Evolutionary conservation across 768 basidiomycete species (phyloP).

Genomic region (Tricholoma hemisulphureum): DNA sequence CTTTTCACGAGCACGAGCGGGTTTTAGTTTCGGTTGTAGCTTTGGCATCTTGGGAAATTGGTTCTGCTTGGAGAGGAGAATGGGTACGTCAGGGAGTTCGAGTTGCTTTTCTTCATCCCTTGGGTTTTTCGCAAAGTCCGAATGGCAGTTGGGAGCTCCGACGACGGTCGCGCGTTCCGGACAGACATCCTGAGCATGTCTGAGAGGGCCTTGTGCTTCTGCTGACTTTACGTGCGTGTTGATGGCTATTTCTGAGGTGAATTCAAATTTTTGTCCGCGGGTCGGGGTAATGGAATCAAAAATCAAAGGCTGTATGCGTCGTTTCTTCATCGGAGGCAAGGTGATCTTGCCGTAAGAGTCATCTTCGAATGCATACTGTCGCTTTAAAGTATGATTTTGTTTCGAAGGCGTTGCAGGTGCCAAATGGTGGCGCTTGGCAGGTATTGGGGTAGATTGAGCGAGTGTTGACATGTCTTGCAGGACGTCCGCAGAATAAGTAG

Average conservation of each 20-base stretch:
- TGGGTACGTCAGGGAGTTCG: not conserved
- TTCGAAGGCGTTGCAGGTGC: not conserved
- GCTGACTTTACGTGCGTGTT: not conserved
- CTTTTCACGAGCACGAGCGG: too few relatives aligned
- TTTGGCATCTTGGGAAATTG: too few relatives aligned
- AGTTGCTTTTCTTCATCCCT: too few relatives aligned
- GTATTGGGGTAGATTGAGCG: not conserved
- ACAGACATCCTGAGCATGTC: too few relatives aligned
- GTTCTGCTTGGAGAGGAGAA: not conserved
- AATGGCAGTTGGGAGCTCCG: too few relatives aligned
- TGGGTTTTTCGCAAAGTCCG: too few relatives aligned
- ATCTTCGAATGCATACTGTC: not conserved
- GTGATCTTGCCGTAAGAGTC: not conserved
- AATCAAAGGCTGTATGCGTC: constrained; percentile 4
- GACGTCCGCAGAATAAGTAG: not conserved
- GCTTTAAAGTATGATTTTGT: not conserved
- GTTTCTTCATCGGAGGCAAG: constrained; percentile 3
- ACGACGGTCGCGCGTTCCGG: too few relatives aligned
- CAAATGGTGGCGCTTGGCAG: not conserved
- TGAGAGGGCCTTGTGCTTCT: too few relatives aligned
- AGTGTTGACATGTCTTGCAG: not conserved
- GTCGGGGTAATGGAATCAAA: not conserved
- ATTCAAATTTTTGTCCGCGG: not conserved
- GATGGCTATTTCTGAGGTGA: not conserved
- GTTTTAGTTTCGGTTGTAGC: not conserved